Evolutionary conservation across 768 basidiomycete species (phyloP), one percentile per base, ranked within the genome.

Genomic region (Mycena epipterygia): DNA sequence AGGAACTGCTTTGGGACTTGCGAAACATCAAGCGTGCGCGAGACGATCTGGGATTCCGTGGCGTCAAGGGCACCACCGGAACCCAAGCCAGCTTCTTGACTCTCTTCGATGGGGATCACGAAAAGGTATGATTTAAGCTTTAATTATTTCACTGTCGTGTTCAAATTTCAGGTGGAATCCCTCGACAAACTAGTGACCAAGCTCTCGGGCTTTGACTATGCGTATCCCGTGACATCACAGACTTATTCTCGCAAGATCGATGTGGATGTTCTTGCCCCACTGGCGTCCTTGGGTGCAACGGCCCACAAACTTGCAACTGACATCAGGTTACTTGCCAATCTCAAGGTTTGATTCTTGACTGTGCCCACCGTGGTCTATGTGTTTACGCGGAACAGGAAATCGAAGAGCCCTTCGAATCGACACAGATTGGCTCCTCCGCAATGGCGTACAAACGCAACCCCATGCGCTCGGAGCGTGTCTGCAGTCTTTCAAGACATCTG

Each of bases 391-490:
- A 39, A 23, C 58, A 94, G 91, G 98, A 99, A 90, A 88, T 99
- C 51, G 98, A 99, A 82, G 98, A 99, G 79, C 98, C 98, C 0
- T 99, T 99, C 81, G 97, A 99, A 81, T 94, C 96, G 60, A 97
- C 97, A 23, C 98, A 99, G 84, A 99, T 99, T 74, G 98, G 98
- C 9, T 94, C 93, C 13, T 95, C 93, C 0, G 96, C 96, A 1
- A 99, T 99, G 97, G 97, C 97, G 12, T 99, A 99, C 89, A 98
- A 99, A 84, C 90, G 97, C 64, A 99, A 99, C 82, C 98, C 98
- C 9, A 99, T 99, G 98, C 95, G 98, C 66, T 97, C 91, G 65
- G 98, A 99, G 82, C 93, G 98, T 44, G 93, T 98, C 51, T 99
- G 98, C 88, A 96, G 94, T 76, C 89, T 99, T 61, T 88, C 97